Percentiles rank a stretch among this genome's conserved stretches.
Evolutionary conservation across 2,329 filamentous ascomycete species (phyloP).

Genomic region (Aspergillus amoenus): DNA sequence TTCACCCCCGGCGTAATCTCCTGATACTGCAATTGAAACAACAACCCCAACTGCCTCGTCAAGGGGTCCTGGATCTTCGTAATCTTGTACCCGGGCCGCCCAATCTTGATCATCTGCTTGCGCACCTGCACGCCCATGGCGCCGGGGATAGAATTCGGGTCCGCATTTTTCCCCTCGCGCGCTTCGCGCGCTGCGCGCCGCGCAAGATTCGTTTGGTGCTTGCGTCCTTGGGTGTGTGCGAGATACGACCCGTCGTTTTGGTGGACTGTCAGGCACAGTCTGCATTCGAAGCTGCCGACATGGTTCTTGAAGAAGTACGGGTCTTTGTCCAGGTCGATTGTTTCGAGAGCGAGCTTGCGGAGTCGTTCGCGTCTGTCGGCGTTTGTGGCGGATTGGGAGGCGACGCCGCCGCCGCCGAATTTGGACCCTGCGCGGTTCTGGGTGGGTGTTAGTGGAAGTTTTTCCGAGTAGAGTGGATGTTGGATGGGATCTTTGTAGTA

Average conservation of each 20-base stretch:
- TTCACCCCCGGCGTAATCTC: constrained; percentile 75
- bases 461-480: background rate
- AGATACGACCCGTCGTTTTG: constrained; percentile 99
- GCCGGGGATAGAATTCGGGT: constrained; percentile 66
- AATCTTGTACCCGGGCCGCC: constrained; percentile 94
- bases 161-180: constrained; percentile 72
- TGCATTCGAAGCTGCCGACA: constrained; percentile 95
- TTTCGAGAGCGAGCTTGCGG: constrained; percentile 96
- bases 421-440: constrained; percentile 96
- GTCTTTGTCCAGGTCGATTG: constrained; percentile 98
- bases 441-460: constrained; percentile 4
- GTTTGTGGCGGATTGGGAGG: constrained; percentile 89
- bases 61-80: constrained; percentile 90
- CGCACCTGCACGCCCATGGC: constrained; percentile 77
- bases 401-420: constrained; percentile 95
- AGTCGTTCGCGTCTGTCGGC: constrained; percentile 96
- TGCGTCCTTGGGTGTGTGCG: constrained; percentile 95
- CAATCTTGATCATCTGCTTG: constrained; percentile 89
- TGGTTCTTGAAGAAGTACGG: constrained; percentile 99
- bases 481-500: background rate
- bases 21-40: constrained; percentile 97
- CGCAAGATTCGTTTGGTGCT: constrained; percentile 97
- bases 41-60: constrained; percentile 80
- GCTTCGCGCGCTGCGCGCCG: constrained; percentile 93
- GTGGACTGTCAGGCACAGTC: constrained; percentile 94